Evolutionary conservation across 2,329 filamentous ascomycete species (phyloP), one percentile per base, ranked within the genome.

Genomic region (Hortaea sp.): DNA sequence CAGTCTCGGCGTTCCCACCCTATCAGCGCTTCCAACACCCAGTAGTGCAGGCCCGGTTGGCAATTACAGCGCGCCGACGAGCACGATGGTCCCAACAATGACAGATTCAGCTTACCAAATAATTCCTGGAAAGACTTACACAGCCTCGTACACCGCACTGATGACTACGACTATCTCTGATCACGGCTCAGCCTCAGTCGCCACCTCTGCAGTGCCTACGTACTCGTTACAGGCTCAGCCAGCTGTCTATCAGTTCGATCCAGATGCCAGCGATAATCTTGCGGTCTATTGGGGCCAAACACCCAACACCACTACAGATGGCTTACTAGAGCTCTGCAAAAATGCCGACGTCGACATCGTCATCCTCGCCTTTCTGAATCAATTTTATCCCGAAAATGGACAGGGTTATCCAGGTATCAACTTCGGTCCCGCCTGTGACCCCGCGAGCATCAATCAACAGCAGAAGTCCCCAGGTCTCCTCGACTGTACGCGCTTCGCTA

Each of bases 371-470:
- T 59, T 67, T 12, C 45, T 68, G 1, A 42, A 46, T 41, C 49
- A 49, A 34, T 67, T 66, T 58, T 63, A 63, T 53, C 56, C 57
- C 12, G 57, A 57, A 6, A 47, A 47, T 11, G 57, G 51, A 32
- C 63, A 64, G 43, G 20, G 20, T 20, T 20, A 20, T 20, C 65
- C 66, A n/a, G 51, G 53, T 5, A 54, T 65, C 2, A 30, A 51
- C 39, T 52, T 63, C 41, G 68, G 66, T 34, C 58, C 62, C 1
- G 63, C 63, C 29, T 70, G 67, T 48, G 65, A 63, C 31, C 10
- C 53, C 0, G 46, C 52, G 0, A 68, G 69, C 35, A 27, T 51
- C 0, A 48, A 50, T 1, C 68, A 69, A 59, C 32, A 53, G 1
- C 38, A 53, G 6, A 49, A 60, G 45, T 67, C 66, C 2, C 64